These are phyloP conservation scores for Graphilbum ipis-grandicollis DNA, from an alignment of 2,329 filamentous ascomycete species.

Conservation along the genomic window DNA sequence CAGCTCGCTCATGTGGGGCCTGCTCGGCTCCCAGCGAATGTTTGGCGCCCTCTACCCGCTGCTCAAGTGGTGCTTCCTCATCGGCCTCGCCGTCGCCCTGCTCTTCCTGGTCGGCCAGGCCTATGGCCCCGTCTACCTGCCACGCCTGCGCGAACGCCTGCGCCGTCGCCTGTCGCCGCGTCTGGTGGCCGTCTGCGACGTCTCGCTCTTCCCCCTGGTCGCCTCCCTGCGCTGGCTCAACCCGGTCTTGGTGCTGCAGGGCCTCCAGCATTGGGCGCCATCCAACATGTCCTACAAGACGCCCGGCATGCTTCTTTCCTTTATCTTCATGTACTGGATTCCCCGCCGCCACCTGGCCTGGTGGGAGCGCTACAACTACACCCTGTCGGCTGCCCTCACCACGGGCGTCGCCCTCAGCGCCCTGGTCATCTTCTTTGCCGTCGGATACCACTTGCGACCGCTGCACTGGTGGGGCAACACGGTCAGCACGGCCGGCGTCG, in stretches of 20 bases:
- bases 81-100: conserved; percentile 19
- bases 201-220: conserved; percentile 19
- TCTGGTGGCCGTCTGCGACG: conserved; percentile 18
- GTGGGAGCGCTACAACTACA: conserved; percentile 30
- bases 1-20: conserved; percentile 18
- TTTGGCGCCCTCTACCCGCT: conserved; percentile 24
- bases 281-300: conserved; percentile 25
- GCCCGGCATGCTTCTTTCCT: conserved; percentile 21
- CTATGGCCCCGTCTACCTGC: conserved; percentile 18
- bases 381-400: conserved; percentile 23
- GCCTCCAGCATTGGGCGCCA: conserved; percentile 23
- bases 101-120: conserved; percentile 18
- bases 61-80: conserved; percentile 26
- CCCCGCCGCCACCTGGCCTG: conserved; percentile 20
- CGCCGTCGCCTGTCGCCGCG: conserved; percentile 13
- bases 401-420: conserved; percentile 24
- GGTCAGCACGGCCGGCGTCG: conserved; percentile 19
- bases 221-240: conserved; percentile 23
- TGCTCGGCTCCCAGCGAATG: conserved; percentile 19
- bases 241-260: conserved; percentile 22
- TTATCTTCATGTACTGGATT: conserved; percentile 26
- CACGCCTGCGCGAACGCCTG: conserved; percentile 16
- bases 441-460: conserved; percentile 19
- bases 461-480: conserved; percentile 28
- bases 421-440: conserved; percentile 25